Evolutionary conservation across 2,329 filamentous ascomycete genomes (phyloP), one percentile per base, ranked within the genome.

Genomic region (Pseudocercospora pini-densiflorae): DNA sequence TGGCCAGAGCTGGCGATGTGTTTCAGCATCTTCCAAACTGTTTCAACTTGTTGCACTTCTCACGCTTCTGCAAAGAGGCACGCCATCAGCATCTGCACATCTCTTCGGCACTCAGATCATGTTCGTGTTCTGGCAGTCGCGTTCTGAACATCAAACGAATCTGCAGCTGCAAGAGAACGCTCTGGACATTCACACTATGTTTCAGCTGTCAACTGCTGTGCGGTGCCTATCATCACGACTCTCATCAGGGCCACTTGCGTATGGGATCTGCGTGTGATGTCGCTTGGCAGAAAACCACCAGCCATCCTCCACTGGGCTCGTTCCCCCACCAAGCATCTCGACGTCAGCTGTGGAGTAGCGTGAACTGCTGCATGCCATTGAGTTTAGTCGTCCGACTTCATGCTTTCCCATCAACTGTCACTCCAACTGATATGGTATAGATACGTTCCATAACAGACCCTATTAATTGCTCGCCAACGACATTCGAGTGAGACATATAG

Each of bases 231-330:
- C 12, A 54, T 29, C 51, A 54, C 24, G 51, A 54, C 14, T 54
- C 23, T 29, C 23, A 24, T 53, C 49, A 24, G 21, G 61, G 64
- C 64, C 64, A 66, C 64, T 66, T 66, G 64, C 64, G 64, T 66
- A 66, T 51, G 64, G 19, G 64, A 66, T 66, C 64, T 29, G 47
- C 47, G 14, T n/a, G 27, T 16, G 51, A 31, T 55, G 51, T 27
- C 5, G 51, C 27, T 55, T 55, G 51, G 51, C 51, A 54, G 51
- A n/a, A 12, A 27, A 19, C 19, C 47, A 60, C 60, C 49, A 55
- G 40, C 40, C 59, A 59, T 58, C 63, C 53, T 59, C 57, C 49
- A 27, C n/a, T n/a, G 27, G 23, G 29, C 36, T 43, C 33, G 36
- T 45, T 29, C 23, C 19, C 19, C 47, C 61, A 29, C n/a, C 19